phyloP scores from a whole-genome alignment of 495 filamentous ascomycete species.

The Pseudomonodictys pantanalensis region DNA sequence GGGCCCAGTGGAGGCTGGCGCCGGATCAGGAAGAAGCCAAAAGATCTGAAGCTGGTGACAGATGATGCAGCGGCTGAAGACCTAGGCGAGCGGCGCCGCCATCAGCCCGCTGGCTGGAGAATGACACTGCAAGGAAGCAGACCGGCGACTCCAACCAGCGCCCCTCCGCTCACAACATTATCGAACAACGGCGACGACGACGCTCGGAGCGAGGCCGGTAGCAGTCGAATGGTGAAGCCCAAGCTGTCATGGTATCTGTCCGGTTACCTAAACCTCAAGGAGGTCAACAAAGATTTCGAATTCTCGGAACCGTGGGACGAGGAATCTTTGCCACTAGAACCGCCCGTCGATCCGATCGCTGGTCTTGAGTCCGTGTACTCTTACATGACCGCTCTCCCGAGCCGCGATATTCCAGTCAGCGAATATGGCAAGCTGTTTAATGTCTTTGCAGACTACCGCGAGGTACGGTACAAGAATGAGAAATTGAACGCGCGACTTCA shows the following conservation, averaged over 20 bases:
- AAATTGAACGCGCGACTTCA: slow-evolving; percentile 18
- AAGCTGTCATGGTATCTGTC: slow-evolving; percentile 35
- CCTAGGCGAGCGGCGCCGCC: not conserved
- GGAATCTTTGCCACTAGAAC: slow-evolving; percentile 10
- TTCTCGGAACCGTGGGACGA: slow-evolving; percentile 28
- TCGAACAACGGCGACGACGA: slow-evolving; percentile 17
- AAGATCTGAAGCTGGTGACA: not conserved
- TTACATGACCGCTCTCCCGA: slow-evolving; percentile 23
- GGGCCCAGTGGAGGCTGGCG: slow-evolving; percentile 10
- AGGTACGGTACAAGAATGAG: slow-evolving; percentile 30
- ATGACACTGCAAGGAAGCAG: slow-evolving; percentile 30
- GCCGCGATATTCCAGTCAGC: slow-evolving; percentile 27
- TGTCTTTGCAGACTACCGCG: slow-evolving; percentile 38
- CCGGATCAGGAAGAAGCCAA: too few relatives aligned
- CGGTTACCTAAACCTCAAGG: slow-evolving; percentile 19
- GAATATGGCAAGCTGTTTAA: slow-evolving; percentile 35
- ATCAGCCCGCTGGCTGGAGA: slow-evolving; percentile 9
- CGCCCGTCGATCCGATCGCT: slow-evolving; percentile 33
- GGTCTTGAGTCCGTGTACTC: slow-evolving; percentile 23
- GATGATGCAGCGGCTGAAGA: not conserved
- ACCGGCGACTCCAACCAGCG: slow-evolving; percentile 30
- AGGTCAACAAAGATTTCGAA: not conserved
- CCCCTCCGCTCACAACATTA: slow-evolving; percentile 17
- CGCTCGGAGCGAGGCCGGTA: slow-evolving; percentile 22
- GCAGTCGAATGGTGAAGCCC: slow-evolving; percentile 18